phyloP scores from a whole-genome alignment of 2,329 filamentous ascomycete species.

The Paramyrothecium roridum region DNA sequence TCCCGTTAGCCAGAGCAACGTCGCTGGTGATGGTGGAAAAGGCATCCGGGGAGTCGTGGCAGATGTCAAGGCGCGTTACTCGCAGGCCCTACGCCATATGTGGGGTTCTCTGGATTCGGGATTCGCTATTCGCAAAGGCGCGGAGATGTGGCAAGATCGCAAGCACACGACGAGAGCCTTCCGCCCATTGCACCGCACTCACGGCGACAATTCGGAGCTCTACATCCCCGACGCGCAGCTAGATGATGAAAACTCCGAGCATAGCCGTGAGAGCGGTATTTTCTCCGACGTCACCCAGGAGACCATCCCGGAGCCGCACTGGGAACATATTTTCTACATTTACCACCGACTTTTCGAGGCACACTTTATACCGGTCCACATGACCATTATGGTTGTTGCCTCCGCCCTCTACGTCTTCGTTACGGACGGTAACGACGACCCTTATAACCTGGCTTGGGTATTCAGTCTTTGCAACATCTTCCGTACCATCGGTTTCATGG shows the following conservation, averaged over 20 bases:
- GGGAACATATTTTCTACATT: slow-evolving; percentile 54
- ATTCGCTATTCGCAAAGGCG: slow-evolving; percentile 56
- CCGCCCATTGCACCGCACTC: slow-evolving; percentile 50
- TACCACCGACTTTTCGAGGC: slow-evolving; percentile 70
- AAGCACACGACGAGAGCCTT: slow-evolving; percentile 54
- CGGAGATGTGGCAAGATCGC: slow-evolving; percentile 55
- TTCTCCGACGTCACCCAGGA: slow-evolving; percentile 54
- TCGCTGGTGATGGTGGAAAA: slow-evolving; percentile 55
- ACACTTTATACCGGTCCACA: slow-evolving; percentile 68
- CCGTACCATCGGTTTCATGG: slow-evolving; percentile 58
- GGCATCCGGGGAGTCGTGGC: slow-evolving; percentile 51
- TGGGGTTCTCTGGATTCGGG: slow-evolving; percentile 71
- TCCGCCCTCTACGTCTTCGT: slow-evolving; percentile 59
- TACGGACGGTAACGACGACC: slow-evolving; percentile 46
- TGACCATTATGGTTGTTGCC: slow-evolving; percentile 60
- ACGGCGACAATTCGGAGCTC: slow-evolving; percentile 40
- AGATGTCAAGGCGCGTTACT: slow-evolving; percentile 65
- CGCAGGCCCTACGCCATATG: slow-evolving; percentile 72
- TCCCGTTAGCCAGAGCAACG: slow-evolving; percentile 71
- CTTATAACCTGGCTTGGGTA: slow-evolving; percentile 54
- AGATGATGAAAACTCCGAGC: slow-evolving; percentile 33
- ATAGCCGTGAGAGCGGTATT: slow-evolving; percentile 44
- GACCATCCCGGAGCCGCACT: slow-evolving; percentile 48
- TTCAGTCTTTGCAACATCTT: slow-evolving; percentile 59
- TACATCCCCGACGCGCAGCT: slow-evolving; percentile 46